Evolutionary conservation across 1,139 yeast species (phyloP).

Genomic region (Blastobotrys indianensis): DNA sequence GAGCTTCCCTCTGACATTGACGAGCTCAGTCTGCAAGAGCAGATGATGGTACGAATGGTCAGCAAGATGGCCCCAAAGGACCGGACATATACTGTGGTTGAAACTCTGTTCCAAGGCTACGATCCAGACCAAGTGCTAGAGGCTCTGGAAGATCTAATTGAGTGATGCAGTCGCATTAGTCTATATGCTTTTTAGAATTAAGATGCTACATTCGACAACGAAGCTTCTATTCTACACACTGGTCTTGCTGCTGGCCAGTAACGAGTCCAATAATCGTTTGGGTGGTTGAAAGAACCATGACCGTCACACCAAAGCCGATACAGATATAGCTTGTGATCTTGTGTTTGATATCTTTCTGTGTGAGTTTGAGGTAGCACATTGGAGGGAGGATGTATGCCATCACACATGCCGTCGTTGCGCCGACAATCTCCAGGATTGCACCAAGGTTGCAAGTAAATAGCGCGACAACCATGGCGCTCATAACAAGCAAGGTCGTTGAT

Average conservation of each 20-base stretch:
- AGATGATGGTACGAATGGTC: slow-evolving; percentile 8
- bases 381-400: slow-evolving; percentile 95
- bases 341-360: slow-evolving; percentile 44
- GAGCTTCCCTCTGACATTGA: not conserved
- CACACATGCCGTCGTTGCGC: slow-evolving; percentile 87
- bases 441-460: slow-evolving; percentile 84
- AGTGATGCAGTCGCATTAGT: too few species aligned
- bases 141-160: slow-evolving; percentile 1
- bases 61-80: slow-evolving; percentile 1
- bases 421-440: slow-evolving; percentile 79
- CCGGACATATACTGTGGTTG: slow-evolving; percentile 8
- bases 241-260: slow-evolving; percentile 38
- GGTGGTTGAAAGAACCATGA: slow-evolving; percentile 71
- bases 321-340: slow-evolving; percentile 56
- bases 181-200: too few species aligned
- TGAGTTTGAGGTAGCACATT: slow-evolving; percentile 63
- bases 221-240: slow-evolving; percentile 36
- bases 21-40: slow-evolving; percentile 10
- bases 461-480: slow-evolving; percentile 69
- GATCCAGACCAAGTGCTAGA: slow-evolving; percentile 10
- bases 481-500: slow-evolving; percentile 63
- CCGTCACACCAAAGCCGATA: slow-evolving; percentile 62
- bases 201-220: not conserved
- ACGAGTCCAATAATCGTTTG: slow-evolving; percentile 61
- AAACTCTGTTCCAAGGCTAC: slow-evolving; percentile 13